phyloP scores from a whole-genome alignment of 2,329 filamentous ascomycete species.

The Alternaria novae-zelandiae region DNA sequence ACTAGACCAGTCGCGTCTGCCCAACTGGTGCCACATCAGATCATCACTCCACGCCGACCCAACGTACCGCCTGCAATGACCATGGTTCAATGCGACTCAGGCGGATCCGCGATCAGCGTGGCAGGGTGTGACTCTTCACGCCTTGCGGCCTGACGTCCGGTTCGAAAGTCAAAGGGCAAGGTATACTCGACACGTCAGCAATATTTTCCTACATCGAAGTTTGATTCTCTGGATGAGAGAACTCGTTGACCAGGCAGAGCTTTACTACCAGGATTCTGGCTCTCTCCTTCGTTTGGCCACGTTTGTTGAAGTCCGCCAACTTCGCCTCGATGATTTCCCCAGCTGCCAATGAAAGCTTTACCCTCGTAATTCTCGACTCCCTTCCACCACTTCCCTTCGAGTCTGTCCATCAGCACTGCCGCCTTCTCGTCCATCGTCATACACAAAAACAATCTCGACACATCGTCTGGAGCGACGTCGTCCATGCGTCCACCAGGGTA shows the following conservation, averaged over 20 bases:
- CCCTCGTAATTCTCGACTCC: neutral
- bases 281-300: neutral
- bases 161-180: neutral
- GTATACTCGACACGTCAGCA: slow-evolving; percentile 10
- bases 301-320: neutral
- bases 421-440: neutral
- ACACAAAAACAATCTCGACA: neutral
- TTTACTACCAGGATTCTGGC: neutral
- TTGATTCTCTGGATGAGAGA: neutral
- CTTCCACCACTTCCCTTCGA: neutral
- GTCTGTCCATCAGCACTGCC: neutral
- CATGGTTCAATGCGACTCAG: neutral
- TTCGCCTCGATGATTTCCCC: neutral
- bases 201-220: too few species aligned
- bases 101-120: neutral
- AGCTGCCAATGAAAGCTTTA: neutral
- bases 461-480: neutral
- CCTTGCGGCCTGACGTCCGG: neutral
- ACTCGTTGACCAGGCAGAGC: neutral
- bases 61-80: neutral
- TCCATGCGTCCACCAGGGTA: neutral
- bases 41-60: slow-evolving; percentile 8
- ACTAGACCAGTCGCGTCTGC: neutral
- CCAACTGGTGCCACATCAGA: slow-evolving; percentile 1
- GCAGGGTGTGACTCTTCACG: neutral